Evolutionary conservation across 495 filamentous ascomycete species (phyloP), one percentile per base, ranked within the genome.

Genomic region (Hyaloscypha bicolor): DNA sequence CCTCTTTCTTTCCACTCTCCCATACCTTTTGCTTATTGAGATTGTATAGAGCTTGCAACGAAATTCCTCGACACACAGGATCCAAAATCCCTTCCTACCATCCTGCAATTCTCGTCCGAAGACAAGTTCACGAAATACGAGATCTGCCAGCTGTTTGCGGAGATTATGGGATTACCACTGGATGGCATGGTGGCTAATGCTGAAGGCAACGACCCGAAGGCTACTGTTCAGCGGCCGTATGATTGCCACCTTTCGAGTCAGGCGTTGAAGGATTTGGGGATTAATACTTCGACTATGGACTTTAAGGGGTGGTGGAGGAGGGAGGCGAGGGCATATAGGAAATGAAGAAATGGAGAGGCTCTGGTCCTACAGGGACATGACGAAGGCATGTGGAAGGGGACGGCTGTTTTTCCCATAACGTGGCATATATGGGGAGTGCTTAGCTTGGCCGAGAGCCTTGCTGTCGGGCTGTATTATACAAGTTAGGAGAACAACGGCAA

Each of bases 81-180:
- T 33, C 70, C 76, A 52, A 70, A 77, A 2, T 66, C 69, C 16
- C 76, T 96, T 62, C 93, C 93, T 1, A 83, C 76, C 59, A 86
- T 93, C 62, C 81, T 97, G 19, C 94, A 97, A 67, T 96, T 97
- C 81, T 90, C 90, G 3, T 90, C 91, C 30, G 93, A 97, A 78
- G 91, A 95, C 68, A 84, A 84, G 67, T 90, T 88, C 79, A 97
- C 94, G 55, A 97, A 97, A 81, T 97, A 94, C 74, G 88, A 94
- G 77, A 97, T 97, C 55, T 94, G 91, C 74, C 79, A 93, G 79
- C 79, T 86, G 22, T 86, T 97, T 72, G 91, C 87, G 19, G 88
- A 93, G 68, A 91, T 97, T 64, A 83, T 94, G 80, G 93, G 92
- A 1, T 75, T 96, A 60, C 81, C 90, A 9, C 77, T 93, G n/a